phyloP scores from a whole-genome alignment of 139 green algal genomes.

The Gonium pectorale region DNA sequence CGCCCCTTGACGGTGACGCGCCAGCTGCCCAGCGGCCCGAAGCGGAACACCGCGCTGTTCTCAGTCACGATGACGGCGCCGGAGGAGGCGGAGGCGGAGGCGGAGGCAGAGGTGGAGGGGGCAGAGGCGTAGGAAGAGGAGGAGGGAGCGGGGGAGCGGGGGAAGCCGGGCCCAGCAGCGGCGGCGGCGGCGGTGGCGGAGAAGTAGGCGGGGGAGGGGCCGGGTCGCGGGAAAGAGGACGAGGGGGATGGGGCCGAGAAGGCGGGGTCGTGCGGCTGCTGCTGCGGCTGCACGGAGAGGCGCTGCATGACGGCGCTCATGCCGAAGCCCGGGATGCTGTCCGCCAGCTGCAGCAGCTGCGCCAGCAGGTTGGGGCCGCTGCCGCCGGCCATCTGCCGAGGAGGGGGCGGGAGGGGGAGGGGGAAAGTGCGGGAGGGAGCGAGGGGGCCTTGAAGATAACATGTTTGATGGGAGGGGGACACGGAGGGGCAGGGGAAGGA shows the following conservation, averaged over 20 bases:
- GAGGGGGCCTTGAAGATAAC: too few relatives aligned
- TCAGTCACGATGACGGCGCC: conserved; percentile 17
- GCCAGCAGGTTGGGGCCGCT: conserved; percentile 38
- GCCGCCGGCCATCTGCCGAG: conserved; percentile 2
- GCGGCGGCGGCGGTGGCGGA: not conserved
- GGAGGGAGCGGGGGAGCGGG: not conserved
- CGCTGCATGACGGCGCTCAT: conserved; percentile 47
- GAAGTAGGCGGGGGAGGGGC: not conserved
- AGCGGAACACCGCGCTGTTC: conserved; percentile 50
- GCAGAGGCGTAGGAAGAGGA: not conserved
- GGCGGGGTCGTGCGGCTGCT: not conserved
- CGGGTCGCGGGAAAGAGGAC: too few relatives aligned
- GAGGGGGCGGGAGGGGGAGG: too few relatives aligned
- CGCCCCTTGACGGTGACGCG: conserved; percentile 34
- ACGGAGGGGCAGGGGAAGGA: too few relatives aligned
- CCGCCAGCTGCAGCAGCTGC: conserved; percentile 50
- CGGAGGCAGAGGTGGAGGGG: not conserved
- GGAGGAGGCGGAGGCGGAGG: not conserved
- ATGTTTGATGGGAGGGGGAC: too few relatives aligned
- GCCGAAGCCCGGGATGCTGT: conserved; percentile 46
- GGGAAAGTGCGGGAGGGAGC: too few relatives aligned
- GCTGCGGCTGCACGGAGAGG: not conserved
- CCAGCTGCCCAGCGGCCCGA: conserved; percentile 54
- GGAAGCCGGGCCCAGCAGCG: not conserved
- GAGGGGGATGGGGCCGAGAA: not conserved